Percentiles rank a stretch among this genome's conserved stretches.
phyloP scores from a whole-genome alignment of 2,329 filamentous ascomycete species.

The Penicillium psychrosexuale region DNA sequence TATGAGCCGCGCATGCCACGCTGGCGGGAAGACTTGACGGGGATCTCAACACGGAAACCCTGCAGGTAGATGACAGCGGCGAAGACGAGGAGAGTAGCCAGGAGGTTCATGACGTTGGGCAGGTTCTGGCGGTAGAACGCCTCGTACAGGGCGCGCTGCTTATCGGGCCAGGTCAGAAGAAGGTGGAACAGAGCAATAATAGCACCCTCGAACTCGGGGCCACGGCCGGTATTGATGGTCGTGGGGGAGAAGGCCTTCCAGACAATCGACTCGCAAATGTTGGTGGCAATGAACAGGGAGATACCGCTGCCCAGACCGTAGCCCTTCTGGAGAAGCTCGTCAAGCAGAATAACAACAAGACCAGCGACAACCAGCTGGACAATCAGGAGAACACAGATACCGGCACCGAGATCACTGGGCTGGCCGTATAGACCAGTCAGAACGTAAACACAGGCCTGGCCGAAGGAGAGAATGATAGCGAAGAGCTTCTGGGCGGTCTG shows the following conservation, averaged over 20 bases:
- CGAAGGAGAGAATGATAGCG: constrained; percentile 95
- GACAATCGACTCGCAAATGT: constrained; percentile 99
- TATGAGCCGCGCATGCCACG: constrained; percentile 97
- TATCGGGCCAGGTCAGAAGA: constrained; percentile 97
- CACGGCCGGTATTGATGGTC: constrained; percentile 98
- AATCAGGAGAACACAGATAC: constrained; percentile 96
- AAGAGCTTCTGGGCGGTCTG: constrained; percentile 99
- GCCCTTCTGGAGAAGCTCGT: constrained; percentile 98
- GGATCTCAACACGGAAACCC: constrained; percentile 99
- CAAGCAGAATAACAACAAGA: constrained; percentile 97
- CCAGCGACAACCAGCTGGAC: constrained; percentile 97
- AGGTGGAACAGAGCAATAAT: constrained; percentile 98
- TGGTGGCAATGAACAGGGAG: constrained; percentile 98
- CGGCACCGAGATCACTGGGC: constrained; percentile 92
- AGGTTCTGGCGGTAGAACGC: constrained; percentile 99
- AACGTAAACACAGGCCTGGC: constrained; percentile 96
- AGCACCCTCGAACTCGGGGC: constrained; percentile 97
- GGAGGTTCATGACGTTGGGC: constrained; percentile 98
- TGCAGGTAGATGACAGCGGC: constrained; percentile 98
- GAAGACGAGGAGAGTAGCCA: constrained; percentile 90
- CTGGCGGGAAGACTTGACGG: constrained; percentile 98
- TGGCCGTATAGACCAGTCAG: constrained; percentile 97
- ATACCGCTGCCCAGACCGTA: constrained; percentile 98
- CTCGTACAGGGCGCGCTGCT: constrained; percentile 96
- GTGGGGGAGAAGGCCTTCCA: constrained; percentile 99